These are phyloP conservation scores for Fraxinus angustifolia DNA, from an alignment of 305 asterid genomes.

Conservation along the genomic window DNA sequence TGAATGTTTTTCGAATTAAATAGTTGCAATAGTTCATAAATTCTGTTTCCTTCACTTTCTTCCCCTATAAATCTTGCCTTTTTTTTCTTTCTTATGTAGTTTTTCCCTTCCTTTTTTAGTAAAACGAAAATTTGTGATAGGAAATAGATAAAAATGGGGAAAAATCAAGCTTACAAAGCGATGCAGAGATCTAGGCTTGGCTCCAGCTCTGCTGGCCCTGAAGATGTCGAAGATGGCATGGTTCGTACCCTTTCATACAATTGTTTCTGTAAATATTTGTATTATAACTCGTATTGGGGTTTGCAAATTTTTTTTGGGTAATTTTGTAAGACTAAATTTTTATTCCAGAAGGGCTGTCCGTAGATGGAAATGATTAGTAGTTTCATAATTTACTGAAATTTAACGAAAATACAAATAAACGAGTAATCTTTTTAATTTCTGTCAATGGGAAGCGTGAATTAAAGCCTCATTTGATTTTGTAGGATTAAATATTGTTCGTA, in stretches of 20 bases:
- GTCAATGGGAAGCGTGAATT: constrained; percentile 1
- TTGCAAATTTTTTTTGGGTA: background rate
- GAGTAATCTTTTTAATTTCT: background rate
- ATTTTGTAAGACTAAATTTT: background rate
- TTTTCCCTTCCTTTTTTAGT: background rate
- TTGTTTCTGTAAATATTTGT: background rate
- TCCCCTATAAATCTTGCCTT: background rate
- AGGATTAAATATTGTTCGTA: background rate
- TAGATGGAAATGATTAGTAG: constrained; percentile 4
- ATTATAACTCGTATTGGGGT: background rate
- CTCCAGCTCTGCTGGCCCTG: constrained; percentile 70
- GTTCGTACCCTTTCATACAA: constrained; percentile 73
- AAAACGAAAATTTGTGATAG: background rate
- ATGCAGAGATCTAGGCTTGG: constrained; percentile 85
- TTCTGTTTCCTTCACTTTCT: background rate
- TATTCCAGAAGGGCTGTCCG: background rate
- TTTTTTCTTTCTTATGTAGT: background rate
- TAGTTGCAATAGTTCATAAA: background rate
- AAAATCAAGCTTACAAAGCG: constrained; percentile 91
- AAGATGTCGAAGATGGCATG: constrained; percentile 91
- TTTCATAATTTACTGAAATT: background rate
- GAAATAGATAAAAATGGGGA: constrained; percentile 52
- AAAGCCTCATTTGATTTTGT: background rate
- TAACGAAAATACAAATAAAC: background rate
- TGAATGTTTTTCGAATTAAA: background rate